Evolutionary conservation across 78 protist genomes (phyloP).

Genomic region (Dictyostelium citrinum): DNA sequence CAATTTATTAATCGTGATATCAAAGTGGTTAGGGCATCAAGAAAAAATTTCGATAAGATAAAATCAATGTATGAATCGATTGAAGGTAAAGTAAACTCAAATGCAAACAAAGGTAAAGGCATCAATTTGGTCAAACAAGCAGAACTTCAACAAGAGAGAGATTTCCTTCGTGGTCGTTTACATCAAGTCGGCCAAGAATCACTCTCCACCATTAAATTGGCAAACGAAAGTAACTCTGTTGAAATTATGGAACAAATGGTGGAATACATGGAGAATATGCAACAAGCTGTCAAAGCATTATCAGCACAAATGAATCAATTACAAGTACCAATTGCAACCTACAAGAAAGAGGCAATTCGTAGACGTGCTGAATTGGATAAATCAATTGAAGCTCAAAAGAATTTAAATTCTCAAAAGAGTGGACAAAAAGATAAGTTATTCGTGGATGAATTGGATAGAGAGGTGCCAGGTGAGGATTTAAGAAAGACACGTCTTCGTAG

Average conservation of each 20-base stretch:
- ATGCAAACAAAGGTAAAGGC: constrained; percentile 62
- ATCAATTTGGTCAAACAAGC: constrained; percentile 67
- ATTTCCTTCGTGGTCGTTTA: constrained; percentile 17
- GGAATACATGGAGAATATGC: constrained; percentile 55
- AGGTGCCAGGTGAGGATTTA: constrained; percentile 54
- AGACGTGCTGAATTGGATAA: constrained; percentile 41
- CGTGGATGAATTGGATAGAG: not conserved
- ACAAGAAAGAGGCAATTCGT: constrained; percentile 39
- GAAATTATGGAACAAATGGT: constrained; percentile 72
- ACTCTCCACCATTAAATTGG: constrained; percentile 21
- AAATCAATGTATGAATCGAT: constrained; percentile 39
- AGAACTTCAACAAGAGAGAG: constrained; percentile 69
- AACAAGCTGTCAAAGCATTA: not conserved
- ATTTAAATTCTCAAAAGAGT: not conserved
- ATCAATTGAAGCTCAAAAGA: constrained; percentile 37
- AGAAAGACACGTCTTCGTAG: constrained; percentile 31
- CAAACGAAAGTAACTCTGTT: constrained; percentile 27
- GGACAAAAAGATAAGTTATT: not conserved
- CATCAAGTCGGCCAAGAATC: constrained; percentile 42
- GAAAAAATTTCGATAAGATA: constrained; percentile 57
- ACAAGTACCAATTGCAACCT: constrained; percentile 10
- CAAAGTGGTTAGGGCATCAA: constrained; percentile 21
- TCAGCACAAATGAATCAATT: constrained; percentile 5
- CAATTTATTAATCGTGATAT: constrained; percentile 61
- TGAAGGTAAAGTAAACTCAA: not conserved